Base-by-base conservation (phyloP, 768 basidiomycete species). In the Nevesoporus exiguus region DNA sequence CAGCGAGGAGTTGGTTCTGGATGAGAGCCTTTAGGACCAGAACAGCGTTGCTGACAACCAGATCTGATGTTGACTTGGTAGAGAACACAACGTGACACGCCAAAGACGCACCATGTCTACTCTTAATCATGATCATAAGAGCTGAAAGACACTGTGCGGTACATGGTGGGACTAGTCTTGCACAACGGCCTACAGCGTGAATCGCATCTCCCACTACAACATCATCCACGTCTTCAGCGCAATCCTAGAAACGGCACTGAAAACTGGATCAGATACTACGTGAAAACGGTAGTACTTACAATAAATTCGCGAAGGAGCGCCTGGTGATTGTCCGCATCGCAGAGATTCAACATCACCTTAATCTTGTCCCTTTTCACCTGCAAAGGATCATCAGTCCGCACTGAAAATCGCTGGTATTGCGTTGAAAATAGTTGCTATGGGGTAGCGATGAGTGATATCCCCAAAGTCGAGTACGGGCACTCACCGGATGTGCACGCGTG, bases 11-110 rank as follows among this genome's bases (percentile, higher is more conserved):
- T 54, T 85, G 85, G 29, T 77, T 74, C 58, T 95, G 90, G 17
- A 96, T 84, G 24, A 97, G 81, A 21, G 83, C 77, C 69, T 96
- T 94, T 46, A 97, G 80, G 9, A 93, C 90, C 44, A 93, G 71
- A 34, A 98, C 88, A 1, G 93, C 88, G 54, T 80, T 85, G 60
- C 83, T 86, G 33, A 93, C 88, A 13, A 92, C 80, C 3, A 77
- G 71, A 64, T 93, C 94, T 95, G 45, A n/a, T 19, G 11, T 40
- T 27, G 31, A 52, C 4, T 68, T 31, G 43, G 42, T 19, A 52
- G n/a, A 29, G 31, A 40, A 40, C n/a, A 49, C 8, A 17, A 34
- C 9, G 40, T 40, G 30, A 57, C 30, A 36, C 36, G 48, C 33
- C 25, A 55, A 13, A 31, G 25, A 70, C 81, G 48, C 62, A 85